Base-by-base conservation (phyloP, 2,329 filamentous ascomycete species). In the Apiospora arundinis region DNA sequence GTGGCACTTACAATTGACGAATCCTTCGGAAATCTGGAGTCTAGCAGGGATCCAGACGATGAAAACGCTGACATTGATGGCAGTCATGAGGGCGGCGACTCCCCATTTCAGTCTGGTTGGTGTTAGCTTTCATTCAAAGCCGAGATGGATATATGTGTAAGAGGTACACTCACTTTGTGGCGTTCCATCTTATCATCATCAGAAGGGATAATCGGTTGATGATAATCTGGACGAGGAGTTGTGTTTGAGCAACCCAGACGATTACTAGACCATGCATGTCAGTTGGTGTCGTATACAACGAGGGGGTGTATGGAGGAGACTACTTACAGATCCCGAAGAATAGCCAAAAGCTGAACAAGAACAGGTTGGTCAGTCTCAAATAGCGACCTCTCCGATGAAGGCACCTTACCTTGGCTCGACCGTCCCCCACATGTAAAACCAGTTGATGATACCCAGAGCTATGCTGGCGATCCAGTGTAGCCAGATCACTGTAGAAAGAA, bases 31-130 rank as follows among this genome's bases (percentile, higher is more conserved):
- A 37, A 80, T 74, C 67, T 81, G 77, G n/a, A 83, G 77, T 18
- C 83, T 80, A 4, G 82, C 79, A 0, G 84, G 84, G 23, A 85
- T 82, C 84, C 84, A 85, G 60, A 85, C 84, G 56, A 77, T 80
- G 70, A 83, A 85, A 4, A 85, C 83, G 4, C 80, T 80, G 67
- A 86, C 80, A 69, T 86, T 86, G 73, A 85, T 81, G 11, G 77
- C 56, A 6, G 80, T 82, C 72, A 85, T 83, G 18, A 84, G 6
- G 12, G 76, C 46, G 2, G 83, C 76, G n/a, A 81, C 80, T 2
- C 78, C 78, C 81, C 81, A 83, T 73, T 85, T 85, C 37, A 85
- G 74, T 21, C 73, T 75, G 2, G 69, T 32, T 9, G 79, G 76
- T n/a, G 80, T 80, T 0, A 69, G 76, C 16, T 48, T 2, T 9